Evolutionary conservation across 352 stramenopile genomes (phyloP).

Genomic region (Phytophthora pini): DNA sequence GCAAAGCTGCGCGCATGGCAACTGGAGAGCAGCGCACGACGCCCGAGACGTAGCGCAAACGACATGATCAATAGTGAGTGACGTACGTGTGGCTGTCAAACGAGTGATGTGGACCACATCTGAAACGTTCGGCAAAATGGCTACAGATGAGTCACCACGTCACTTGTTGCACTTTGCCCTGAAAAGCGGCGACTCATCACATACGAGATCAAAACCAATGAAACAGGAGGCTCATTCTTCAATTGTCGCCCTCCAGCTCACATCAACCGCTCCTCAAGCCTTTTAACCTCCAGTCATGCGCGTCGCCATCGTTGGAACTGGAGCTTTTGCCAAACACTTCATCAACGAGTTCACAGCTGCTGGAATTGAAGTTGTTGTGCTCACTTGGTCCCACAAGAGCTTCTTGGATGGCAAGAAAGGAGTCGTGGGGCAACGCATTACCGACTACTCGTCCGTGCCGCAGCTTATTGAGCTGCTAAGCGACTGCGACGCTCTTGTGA

Average conservation of each 20-base stretch:
- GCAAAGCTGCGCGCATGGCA: constrained; percentile 18
- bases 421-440: constrained; percentile 37
- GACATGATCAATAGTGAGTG: constrained; percentile 7
- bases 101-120: not conserved
- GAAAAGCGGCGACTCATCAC: not conserved
- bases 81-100: constrained; percentile 18
- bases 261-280: not conserved
- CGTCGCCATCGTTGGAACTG: constrained; percentile 42
- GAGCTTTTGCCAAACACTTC: constrained; percentile 46
- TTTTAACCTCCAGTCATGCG: constrained; percentile 25
- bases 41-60: constrained; percentile 16
- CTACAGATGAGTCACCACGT: constrained; percentile 1
- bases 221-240: constrained; percentile 11
- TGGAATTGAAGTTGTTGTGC: constrained; percentile 41
- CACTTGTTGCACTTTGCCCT: not conserved
- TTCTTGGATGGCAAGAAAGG: constrained; percentile 42
- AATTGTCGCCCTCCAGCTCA: constrained; percentile 15
- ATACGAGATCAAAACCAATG: too few species aligned
- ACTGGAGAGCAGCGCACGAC: constrained; percentile 14
- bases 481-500: constrained; percentile 44
- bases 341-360: constrained; percentile 28
- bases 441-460: constrained; percentile 37
- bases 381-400: constrained; percentile 46
- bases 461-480: constrained; percentile 28
- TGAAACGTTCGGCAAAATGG: too few species aligned